phyloP scores from a whole-genome alignment of 257 asterid species.

The Nicotiana obtusifolia region DNA sequence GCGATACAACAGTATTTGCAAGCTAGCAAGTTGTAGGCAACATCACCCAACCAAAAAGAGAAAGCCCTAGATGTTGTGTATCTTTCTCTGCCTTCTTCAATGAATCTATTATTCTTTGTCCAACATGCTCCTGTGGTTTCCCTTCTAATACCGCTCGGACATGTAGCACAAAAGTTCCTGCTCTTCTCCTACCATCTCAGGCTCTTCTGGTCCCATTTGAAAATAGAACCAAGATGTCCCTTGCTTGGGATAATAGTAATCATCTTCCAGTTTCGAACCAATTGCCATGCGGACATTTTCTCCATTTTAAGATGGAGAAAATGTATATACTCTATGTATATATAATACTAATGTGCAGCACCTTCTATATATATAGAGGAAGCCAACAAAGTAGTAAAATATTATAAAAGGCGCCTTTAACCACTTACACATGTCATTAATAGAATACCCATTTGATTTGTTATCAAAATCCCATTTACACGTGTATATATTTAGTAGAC shows the following conservation, averaged over 20 bases:
- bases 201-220: slow-evolving; percentile 75
- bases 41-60: slow-evolving; percentile 56
- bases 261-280: slow-evolving; percentile 63
- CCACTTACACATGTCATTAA: too few relatives aligned
- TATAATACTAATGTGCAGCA: too few relatives aligned
- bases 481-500: too few relatives aligned
- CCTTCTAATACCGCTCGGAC: slow-evolving; percentile 28
- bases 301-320: too few relatives aligned
- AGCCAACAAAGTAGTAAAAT: too few relatives aligned
- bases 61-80: slow-evolving; percentile 79
- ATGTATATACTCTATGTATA: too few relatives aligned
- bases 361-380: too few relatives aligned
- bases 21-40: slow-evolving; percentile 97
- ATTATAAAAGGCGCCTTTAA: too few relatives aligned
- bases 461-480: too few relatives aligned
- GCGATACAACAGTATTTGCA: slow-evolving; percentile 44
- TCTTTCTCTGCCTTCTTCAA: slow-evolving; percentile 88
- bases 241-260: slow-evolving; percentile 74
- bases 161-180: slow-evolving; percentile 50
- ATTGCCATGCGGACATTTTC: slow-evolving; percentile 62
- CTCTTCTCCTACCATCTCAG: slow-evolving; percentile 78
- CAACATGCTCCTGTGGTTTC: slow-evolving; percentile 90
- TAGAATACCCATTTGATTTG: too few relatives aligned
- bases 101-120: slow-evolving; percentile 81
- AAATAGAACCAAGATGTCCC: slow-evolving; percentile 44